Evolutionary conservation across 1,284 basidiomycete genomes (phyloP), one percentile per base, ranked within the genome.

Genomic region (Cryptococcus sp.): DNA sequence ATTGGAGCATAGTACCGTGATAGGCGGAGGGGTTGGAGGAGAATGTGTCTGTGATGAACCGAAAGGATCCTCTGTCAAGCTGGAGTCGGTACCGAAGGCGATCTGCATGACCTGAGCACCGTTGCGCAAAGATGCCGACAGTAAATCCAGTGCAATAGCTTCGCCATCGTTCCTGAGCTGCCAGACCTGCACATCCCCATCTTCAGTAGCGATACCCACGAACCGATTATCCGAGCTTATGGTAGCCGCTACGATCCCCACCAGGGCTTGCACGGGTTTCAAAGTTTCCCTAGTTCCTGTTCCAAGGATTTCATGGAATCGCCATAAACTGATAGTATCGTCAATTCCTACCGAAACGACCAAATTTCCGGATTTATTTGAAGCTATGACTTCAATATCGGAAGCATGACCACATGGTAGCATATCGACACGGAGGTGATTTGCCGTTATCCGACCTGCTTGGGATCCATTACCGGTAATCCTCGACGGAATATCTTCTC

Each of bases 311-410:
- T 56, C 57, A 9, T 46, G 48, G 49, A 72, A 69, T 14, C 69
- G 59, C 72, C 72, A 74, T 16, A 74, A 52, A 46, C 62, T 67
- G 4, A 71, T 34, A 13, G 65, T 53, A 52, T 89, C 87, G 63
- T 87, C 85, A 32, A 89, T 70, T 14, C 88, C 87, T 16, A 90
- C 83, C 9, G 85, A 85, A 5, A 84, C 80, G 25, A 87, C 76
- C 2, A 85, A 70, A 39, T 75, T 76, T 4, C 86, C 84, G 58
- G 86, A 82, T 28, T 78, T 78, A 64, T 84, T 88, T 0, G 82
- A 73, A 1, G 84, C 83, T n/a, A 93, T 77, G 32, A 90, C 76
- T 53, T 91, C 89, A 13, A 94, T 82, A 61, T 96, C 91, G 13
- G 85, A 85, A 1, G 81, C 72, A 61, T 89, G 89, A 4, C 83